These are phyloP conservation scores for Narthecium ossifragum DNA, from an alignment of 106 monocot genomes.

Conservation along the genomic window DNA sequence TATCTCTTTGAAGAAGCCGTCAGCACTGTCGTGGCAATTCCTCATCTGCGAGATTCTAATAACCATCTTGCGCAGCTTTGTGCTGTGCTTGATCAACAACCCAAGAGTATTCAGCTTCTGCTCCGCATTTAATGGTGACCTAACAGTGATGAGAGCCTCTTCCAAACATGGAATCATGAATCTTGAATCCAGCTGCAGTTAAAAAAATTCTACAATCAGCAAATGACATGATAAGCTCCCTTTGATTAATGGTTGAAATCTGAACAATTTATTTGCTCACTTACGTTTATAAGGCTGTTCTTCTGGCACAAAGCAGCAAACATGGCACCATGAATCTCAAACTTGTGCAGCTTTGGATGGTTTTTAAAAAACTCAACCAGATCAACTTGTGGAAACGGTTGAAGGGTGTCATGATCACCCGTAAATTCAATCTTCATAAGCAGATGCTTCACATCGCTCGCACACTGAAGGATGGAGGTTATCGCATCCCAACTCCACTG, in stretches of 20 bases:
- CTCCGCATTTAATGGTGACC: constrained; percentile 87
- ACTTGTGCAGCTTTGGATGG: constrained; percentile 60
- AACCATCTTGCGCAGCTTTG: constrained; percentile 49
- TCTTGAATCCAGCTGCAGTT: constrained; percentile 62
- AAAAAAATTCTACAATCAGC: neutral
- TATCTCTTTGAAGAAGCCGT: constrained; percentile 88
- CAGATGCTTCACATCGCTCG: constrained; percentile 67
- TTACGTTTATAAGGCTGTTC: constrained; percentile 73
- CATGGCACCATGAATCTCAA: constrained; percentile 97
- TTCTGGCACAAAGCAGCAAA: constrained; percentile 88
- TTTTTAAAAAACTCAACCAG: constrained; percentile 81
- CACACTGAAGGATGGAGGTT: constrained; percentile 50
- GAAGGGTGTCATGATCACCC: constrained; percentile 66
- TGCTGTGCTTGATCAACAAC: constrained; percentile 47
- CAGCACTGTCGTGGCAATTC: constrained; percentile 65
- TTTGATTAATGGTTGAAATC: neutral
- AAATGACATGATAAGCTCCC: too few relatives aligned
- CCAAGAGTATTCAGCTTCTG: constrained; percentile 83
- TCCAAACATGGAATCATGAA: constrained; percentile 74
- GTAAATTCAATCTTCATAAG: constrained; percentile 93
- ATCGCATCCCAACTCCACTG: constrained; percentile 93
- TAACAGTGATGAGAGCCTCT: constrained; percentile 66
- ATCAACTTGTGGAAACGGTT: constrained; percentile 76
- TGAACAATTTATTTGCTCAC: neutral
- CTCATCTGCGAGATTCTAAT: constrained; percentile 88